A percentile compares a stretch with the other conserved stretches of the same genome.
These are phyloP conservation scores for Theileria parva DNA, from an alignment of 169 alveolate species.

Conservation along the genomic window DNA sequence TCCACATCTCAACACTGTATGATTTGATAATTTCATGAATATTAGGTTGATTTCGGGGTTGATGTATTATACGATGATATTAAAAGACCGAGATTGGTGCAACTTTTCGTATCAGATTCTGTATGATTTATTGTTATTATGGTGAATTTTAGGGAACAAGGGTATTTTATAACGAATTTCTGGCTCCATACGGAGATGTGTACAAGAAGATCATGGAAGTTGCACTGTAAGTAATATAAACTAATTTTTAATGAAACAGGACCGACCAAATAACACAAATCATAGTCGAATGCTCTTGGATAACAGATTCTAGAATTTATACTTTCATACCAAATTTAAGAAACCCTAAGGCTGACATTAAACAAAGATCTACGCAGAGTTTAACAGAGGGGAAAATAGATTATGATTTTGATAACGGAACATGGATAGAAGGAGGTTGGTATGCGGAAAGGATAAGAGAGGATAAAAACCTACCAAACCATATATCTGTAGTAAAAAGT, in stretches of 20 bases:
- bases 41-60: slow-evolving; percentile 83
- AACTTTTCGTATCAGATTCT: slow-evolving; percentile 60
- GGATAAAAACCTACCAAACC: slow-evolving; percentile 83
- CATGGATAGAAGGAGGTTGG: slow-evolving; percentile 88
- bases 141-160: slow-evolving; percentile 68
- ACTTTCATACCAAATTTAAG: slow-evolving; percentile 68
- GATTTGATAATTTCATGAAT: not conserved
- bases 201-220: slow-evolving; percentile 75
- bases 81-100: slow-evolving; percentile 66
- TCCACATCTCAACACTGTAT: slow-evolving; percentile 86
- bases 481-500: slow-evolving; percentile 72
- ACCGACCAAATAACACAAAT: slow-evolving; percentile 66
- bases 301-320: slow-evolving; percentile 68
- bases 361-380: not conserved
- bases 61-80: slow-evolving; percentile 72
- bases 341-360: not conserved
- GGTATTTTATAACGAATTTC: slow-evolving; percentile 73
- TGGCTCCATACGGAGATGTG: slow-evolving; percentile 84
- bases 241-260: slow-evolving; percentile 33
- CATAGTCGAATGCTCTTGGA: slow-evolving; percentile 76
- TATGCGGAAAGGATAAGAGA: slow-evolving; percentile 85
- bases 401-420: slow-evolving; percentile 77
- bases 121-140: slow-evolving; percentile 5
- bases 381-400: slow-evolving; percentile 51
- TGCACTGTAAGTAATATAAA: slow-evolving; percentile 60